Base-by-base conservation (phyloP, 1,139 yeast genomes). In the Eremothecium gossypii region DNA sequence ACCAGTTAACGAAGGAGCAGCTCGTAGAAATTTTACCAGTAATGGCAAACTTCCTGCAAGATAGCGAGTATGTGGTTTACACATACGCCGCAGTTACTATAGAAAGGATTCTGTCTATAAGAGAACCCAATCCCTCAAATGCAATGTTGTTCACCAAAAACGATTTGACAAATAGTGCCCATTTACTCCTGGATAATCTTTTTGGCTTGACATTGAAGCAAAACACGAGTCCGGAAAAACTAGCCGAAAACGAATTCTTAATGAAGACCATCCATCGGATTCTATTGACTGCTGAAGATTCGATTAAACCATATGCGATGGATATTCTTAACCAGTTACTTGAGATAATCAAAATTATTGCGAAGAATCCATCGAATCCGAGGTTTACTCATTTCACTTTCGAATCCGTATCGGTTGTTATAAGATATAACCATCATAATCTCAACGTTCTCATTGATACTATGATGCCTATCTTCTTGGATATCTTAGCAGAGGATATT, bases 361-460 rank as follows among this genome's bases (percentile, higher is more conserved):
- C 89, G 32, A 80, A 79, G 53, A 93, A 93, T 56, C 99, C 98
- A 10, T 84, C 97, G 8, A 93, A 93, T 61, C 98, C 99, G 20
- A 77, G 80, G 53, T 93, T 91, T 60, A 77, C 89, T 7, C 98
- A 93, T 63, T 93, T 79, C 57, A 72, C 84, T 2, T 93, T 93
- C 62, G 99, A 93, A 68, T 74, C 94, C 10, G 71, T 91, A 47
- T 93, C 93, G 26, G 79, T 82, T 10, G 67, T 89, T 40, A 67
- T 89, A 46, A 80, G 81, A 54, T 81, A 64, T 56, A 67, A 73
- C 53, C 54, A 64, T 4, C 47, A 54, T 2, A 49, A 57, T 11
- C 62, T 79, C 41, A 63, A 69, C 2, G 58, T 61, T 37, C 67
- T 81, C 41, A 79, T 82, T 43, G 70, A 71, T 7, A 48, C 74